These are phyloP conservation scores for Leccinum subfulvum DNA, from an alignment of 1,284 basidiomycete species.

Conservation along the genomic window DNA sequence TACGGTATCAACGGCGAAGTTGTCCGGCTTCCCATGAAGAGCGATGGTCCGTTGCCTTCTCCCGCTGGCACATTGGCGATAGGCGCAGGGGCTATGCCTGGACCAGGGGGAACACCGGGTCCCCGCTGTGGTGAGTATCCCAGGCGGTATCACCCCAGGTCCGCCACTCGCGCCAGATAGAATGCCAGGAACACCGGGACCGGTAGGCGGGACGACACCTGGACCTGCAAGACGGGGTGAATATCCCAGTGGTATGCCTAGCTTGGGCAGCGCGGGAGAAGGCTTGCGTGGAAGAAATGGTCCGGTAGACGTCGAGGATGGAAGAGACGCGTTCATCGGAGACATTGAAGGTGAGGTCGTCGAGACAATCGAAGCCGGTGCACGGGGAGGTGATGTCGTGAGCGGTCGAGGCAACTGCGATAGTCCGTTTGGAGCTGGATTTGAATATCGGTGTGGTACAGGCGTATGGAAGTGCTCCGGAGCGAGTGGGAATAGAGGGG, in stretches of 20 bases:
- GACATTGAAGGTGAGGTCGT: slow-evolving; percentile 19
- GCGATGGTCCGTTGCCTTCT: slow-evolving; percentile 12
- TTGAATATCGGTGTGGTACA: slow-evolving; percentile 27
- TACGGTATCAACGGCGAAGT: slow-evolving; percentile 30
- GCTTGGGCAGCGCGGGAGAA: slow-evolving; percentile 28
- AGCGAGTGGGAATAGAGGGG: slow-evolving; percentile 17
- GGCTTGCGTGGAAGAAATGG: slow-evolving; percentile 28
- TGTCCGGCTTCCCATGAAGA: slow-evolving; percentile 23
- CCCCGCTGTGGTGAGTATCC: slow-evolving; percentile 29
- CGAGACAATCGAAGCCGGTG: slow-evolving; percentile 3
- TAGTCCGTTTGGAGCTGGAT: slow-evolving; percentile 23
- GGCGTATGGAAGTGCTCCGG: slow-evolving; percentile 33
- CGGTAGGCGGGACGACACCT: not conserved
- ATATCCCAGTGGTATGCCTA: slow-evolving; percentile 30
- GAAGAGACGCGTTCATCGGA: slow-evolving; percentile 14
- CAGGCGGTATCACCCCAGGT: slow-evolving; percentile 15
- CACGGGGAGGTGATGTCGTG: slow-evolving; percentile 14
- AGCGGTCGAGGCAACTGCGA: slow-evolving; percentile 26
- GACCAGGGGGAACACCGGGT: slow-evolving; percentile 30
- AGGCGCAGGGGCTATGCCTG: slow-evolving; percentile 29
- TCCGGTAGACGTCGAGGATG: slow-evolving; percentile 18
- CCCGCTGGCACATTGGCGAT: slow-evolving; percentile 10
- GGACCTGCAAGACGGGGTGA: slow-evolving; percentile 32
- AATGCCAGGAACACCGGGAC: not conserved
- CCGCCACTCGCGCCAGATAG: not conserved